Evolutionary conservation across 73 alveolate genomes (phyloP).

Genomic region (Tetrahymena borealis): DNA sequence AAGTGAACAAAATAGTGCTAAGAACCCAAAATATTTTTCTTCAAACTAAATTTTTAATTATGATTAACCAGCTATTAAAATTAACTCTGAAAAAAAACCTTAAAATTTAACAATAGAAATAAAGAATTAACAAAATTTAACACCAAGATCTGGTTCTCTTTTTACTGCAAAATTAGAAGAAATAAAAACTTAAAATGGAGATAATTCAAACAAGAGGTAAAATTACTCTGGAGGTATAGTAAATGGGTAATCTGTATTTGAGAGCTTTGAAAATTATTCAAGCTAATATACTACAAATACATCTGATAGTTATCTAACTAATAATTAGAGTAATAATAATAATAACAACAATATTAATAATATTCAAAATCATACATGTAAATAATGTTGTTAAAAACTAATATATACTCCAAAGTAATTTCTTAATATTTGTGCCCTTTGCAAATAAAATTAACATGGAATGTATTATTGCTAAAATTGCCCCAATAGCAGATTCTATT

Average conservation of each 20-base stretch:
- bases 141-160: background rate
- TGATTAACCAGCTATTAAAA: background rate
- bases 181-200: background rate
- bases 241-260: background rate
- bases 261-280: background rate
- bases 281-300: background rate
- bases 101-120: background rate
- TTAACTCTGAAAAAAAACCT: background rate
- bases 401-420: background rate
- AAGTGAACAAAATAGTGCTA: background rate
- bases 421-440: background rate
- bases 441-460: background rate
- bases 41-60: background rate
- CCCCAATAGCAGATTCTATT: background rate
- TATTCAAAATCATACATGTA: background rate
- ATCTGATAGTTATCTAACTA: too few relatives aligned
- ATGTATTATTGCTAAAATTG: background rate
- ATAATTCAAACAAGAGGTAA: background rate
- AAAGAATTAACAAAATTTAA: background rate
- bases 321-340: too few relatives aligned
- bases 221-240: background rate
- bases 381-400: background rate
- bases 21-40: background rate
- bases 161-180: background rate
- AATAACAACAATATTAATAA: background rate